These are phyloP conservation scores for Penicillium coprophilum DNA, from an alignment of 495 filamentous ascomycete genomes.

Conservation along the genomic window DNA sequence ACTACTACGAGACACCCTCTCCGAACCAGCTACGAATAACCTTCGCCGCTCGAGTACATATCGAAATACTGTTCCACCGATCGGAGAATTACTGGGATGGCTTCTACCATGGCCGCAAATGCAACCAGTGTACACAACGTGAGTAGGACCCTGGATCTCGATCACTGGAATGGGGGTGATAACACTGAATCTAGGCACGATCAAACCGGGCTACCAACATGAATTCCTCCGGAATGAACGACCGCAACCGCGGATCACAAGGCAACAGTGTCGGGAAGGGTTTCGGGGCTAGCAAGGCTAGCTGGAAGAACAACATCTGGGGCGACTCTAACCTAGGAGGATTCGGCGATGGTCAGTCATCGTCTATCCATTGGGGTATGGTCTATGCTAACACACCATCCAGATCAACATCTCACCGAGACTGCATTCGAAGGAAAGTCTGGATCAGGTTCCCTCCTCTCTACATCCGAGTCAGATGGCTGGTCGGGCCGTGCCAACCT, in stretches of 20 bases:
- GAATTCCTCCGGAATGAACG: constrained; percentile 42
- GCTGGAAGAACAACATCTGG: constrained; percentile 64
- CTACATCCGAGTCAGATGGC: constrained; percentile 63
- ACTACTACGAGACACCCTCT: constrained; percentile 13
- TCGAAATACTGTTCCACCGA: constrained; percentile 18
- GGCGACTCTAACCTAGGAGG: constrained; percentile 51
- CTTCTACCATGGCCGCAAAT: constrained; percentile 44
- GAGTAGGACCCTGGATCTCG: constrained; percentile 13
- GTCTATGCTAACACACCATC: constrained; percentile 9
- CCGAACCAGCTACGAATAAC: constrained; percentile 24
- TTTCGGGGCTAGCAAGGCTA: constrained; percentile 47
- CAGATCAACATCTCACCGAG: constrained; percentile 37
- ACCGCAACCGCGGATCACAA: constrained; percentile 40
- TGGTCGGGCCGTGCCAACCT: constrained; percentile 49
- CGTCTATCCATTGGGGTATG: not conserved
- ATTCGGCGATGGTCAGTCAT: constrained; percentile 43
- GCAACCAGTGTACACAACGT: constrained; percentile 42
- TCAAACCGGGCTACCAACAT: constrained; percentile 42
- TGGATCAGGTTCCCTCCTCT: constrained; percentile 65
- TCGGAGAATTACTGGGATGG: constrained; percentile 33
- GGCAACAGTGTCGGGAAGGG: constrained; percentile 41
- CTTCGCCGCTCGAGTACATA: constrained; percentile 32
- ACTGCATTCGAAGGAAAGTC: constrained; percentile 50
- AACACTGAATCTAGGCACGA: constrained; percentile 30
- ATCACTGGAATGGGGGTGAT: not conserved